Evolutionary conservation across 139 green algal species (phyloP).

Genomic region (Edaphochlamys debaryana): DNA sequence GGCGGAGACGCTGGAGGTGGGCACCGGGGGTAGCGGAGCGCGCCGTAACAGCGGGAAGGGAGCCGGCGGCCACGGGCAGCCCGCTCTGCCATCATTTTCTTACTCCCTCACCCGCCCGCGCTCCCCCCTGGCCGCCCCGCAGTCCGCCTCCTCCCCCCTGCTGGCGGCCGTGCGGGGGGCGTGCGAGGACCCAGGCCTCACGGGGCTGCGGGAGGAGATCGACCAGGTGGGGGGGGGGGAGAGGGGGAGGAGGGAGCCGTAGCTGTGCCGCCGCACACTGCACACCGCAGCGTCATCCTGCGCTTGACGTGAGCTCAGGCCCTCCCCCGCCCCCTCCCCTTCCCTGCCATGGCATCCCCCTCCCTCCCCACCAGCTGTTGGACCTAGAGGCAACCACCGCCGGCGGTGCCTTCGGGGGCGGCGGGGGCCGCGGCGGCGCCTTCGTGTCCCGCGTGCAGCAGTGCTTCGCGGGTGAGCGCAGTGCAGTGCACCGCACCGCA

Average conservation of each 20-base stretch:
- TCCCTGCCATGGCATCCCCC: too few species aligned
- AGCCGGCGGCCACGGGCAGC: too few species aligned
- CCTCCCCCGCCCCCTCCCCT: too few species aligned
- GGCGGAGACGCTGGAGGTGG: constrained; percentile 22
- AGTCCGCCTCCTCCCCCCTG: constrained; percentile 11
- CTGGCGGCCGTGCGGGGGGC: constrained; percentile 29
- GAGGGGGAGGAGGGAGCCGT: background rate
- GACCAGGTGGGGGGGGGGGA: constrained; percentile 20
- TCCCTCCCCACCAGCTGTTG: constrained; percentile 36
- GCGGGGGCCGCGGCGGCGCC: background rate
- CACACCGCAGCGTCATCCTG: too few species aligned
- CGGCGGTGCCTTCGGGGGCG: background rate
- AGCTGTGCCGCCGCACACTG: too few species aligned
- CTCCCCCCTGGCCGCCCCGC: background rate
- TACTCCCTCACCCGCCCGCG: too few species aligned
- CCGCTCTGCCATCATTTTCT: too few species aligned
- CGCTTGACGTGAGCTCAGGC: too few species aligned
- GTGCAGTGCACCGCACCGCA: too few species aligned
- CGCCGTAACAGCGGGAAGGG: too few species aligned
- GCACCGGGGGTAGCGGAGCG: too few species aligned
- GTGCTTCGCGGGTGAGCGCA: constrained; percentile 71
- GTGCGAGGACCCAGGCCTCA: constrained; percentile 22
- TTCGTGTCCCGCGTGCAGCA: constrained; percentile 65
- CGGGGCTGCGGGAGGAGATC: constrained; percentile 27
- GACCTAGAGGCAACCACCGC: constrained; percentile 54